phyloP scores from a whole-genome alignment of 1,284 basidiomycete species.

The Neonothopanus nambi region DNA sequence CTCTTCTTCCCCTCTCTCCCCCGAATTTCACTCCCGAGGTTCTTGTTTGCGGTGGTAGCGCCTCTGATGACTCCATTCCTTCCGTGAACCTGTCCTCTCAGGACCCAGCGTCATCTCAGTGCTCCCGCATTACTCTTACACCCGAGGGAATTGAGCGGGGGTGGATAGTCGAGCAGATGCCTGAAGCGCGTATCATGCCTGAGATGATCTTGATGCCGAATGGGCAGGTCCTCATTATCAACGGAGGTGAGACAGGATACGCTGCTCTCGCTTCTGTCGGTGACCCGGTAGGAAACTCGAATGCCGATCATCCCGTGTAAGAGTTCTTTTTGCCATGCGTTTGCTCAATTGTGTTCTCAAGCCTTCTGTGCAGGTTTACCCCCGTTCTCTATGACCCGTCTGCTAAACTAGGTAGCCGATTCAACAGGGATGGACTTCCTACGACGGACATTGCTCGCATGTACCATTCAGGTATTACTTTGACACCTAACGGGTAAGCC shows the following conservation, averaged over 20 bases:
- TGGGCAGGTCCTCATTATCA: slow-evolving; percentile 50
- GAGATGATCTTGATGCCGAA: slow-evolving; percentile 53
- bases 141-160: slow-evolving; percentile 37
- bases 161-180: slow-evolving; percentile 40
- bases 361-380: slow-evolving; percentile 27
- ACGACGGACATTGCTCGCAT: slow-evolving; percentile 43
- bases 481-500: slow-evolving; percentile 38
- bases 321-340: background rate
- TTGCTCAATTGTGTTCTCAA: background rate
- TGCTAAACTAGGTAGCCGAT: slow-evolving; percentile 44
- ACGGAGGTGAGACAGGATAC: slow-evolving; percentile 45
- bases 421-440: slow-evolving; percentile 46
- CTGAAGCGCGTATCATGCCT: slow-evolving; percentile 43
- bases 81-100: slow-evolving; percentile 36
- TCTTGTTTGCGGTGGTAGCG: slow-evolving; percentile 49
- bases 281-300: slow-evolving; percentile 38
- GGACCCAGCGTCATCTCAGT: slow-evolving; percentile 43
- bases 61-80: slow-evolving; percentile 29
- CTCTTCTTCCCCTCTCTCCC: slow-evolving; percentile 49
- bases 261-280: slow-evolving; percentile 48
- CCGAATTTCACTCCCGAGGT: slow-evolving; percentile 46
- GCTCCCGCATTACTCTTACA: slow-evolving; percentile 39
- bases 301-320: slow-evolving; percentile 46
- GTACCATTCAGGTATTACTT: slow-evolving; percentile 44
- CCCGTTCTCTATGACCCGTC: slow-evolving; percentile 53